Percentiles rank a stretch among this genome's conserved stretches.
Evolutionary conservation across 768 basidiomycete genomes (phyloP).

Genomic region (Tricholoma furcatifolium): DNA sequence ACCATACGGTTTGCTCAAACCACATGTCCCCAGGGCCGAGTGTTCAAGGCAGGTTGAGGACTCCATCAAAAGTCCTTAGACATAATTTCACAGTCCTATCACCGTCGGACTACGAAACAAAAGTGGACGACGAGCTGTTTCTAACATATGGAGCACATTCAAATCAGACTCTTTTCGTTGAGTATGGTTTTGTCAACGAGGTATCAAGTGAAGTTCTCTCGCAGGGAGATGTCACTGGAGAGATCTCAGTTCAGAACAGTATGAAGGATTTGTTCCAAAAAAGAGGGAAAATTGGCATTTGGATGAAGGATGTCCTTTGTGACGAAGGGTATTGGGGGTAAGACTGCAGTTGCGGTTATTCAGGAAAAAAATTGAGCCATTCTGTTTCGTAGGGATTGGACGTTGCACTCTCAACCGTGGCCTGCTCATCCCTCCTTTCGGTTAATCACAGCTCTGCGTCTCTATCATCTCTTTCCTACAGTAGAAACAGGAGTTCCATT

Average conservation of each 20-base stretch:
- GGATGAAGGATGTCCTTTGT: conserved; percentile 54
- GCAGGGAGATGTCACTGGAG: conserved; percentile 37
- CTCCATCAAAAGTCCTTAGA: conserved; percentile 32
- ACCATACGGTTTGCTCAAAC: conserved; percentile 53
- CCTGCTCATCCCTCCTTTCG: conserved; percentile 81
- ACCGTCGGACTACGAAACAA: conserved; percentile 38
- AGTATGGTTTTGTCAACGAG: conserved; percentile 83
- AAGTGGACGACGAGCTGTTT: conserved; percentile 62
- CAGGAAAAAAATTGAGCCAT: neutral
- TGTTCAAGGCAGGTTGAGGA: conserved; percentile 34
- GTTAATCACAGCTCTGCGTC: conserved; percentile 66
- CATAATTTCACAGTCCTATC: conserved; percentile 54
- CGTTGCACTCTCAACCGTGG: conserved; percentile 56
- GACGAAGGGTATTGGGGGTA: conserved; percentile 86
- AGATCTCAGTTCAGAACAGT: conserved; percentile 61
- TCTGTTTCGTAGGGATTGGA: conserved; percentile 65
- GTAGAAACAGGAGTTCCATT: conserved; percentile 20
- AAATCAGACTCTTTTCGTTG: conserved; percentile 76
- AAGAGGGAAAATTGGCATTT: conserved; percentile 34
- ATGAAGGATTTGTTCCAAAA: conserved; percentile 50
- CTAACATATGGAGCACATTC: conserved; percentile 81
- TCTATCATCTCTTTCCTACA: conserved; percentile 50
- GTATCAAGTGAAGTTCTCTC: conserved; percentile 25
- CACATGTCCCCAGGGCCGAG: conserved; percentile 43
- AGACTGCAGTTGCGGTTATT: conserved; percentile 11